Evolutionary conservation across 1,284 basidiomycete species (phyloP).

Genomic region (Ceratobasidium sp.): DNA sequence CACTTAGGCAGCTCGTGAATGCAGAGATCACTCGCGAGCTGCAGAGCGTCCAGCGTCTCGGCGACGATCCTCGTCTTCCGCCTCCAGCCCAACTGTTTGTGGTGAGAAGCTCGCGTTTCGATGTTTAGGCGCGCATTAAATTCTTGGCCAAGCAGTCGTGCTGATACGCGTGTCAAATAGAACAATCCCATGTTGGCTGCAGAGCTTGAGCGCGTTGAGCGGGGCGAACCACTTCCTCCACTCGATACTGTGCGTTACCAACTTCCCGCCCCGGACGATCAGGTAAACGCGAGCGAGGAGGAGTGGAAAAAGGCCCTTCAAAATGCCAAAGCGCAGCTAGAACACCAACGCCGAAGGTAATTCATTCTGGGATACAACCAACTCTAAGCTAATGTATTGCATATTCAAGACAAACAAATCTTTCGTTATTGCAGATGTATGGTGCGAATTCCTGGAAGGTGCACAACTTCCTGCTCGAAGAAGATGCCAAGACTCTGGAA

Average conservation of each 20-base stretch:
- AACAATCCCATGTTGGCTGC: constrained; percentile 72
- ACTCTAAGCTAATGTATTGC: constrained; percentile 28
- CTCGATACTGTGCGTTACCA: constrained; percentile 86
- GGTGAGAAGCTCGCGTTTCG: constrained; percentile 59
- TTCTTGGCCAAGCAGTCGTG: constrained; percentile 13
- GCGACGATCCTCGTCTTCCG: constrained; percentile 76
- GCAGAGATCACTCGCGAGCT: constrained; percentile 75
- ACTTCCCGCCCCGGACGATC: constrained; percentile 73
- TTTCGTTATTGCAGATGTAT: constrained; percentile 85
- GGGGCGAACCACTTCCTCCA: constrained; percentile 73
- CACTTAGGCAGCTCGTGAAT: constrained; percentile 77
- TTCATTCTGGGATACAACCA: constrained; percentile 47
- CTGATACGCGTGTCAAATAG: constrained; percentile 56
- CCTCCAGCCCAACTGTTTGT: constrained; percentile 73
- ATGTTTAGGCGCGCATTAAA: constrained; percentile 44
- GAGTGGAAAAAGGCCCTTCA: constrained; percentile 83
- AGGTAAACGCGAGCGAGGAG: constrained; percentile 71
- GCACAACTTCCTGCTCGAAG: constrained; percentile 88
- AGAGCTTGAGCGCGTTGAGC: constrained; percentile 77
- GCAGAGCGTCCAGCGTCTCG: constrained; percentile 61
- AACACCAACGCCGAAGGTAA: constrained; percentile 88
- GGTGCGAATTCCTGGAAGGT: constrained; percentile 92
- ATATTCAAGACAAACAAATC: constrained; percentile 76
- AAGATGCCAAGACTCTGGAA: constrained; percentile 79
- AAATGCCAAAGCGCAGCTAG: constrained; percentile 86